Percentiles rank a stretch among this genome's conserved stretches.
These are phyloP conservation scores for Aspergillus sparsus DNA, from an alignment of 495 filamentous ascomycete species.

Conservation along the genomic window DNA sequence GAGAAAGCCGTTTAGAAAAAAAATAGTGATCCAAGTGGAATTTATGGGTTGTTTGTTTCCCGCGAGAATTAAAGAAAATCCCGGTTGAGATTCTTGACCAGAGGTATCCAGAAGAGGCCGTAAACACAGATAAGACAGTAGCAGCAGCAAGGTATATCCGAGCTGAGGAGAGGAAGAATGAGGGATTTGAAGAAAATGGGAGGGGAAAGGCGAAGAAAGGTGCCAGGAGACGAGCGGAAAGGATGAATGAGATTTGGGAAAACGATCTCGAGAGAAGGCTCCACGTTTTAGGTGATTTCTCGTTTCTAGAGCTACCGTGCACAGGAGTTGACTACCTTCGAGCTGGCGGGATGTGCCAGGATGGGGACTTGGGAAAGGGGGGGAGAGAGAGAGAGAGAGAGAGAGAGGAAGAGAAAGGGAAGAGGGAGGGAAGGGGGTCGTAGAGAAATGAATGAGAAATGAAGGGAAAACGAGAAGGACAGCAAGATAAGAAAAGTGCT, in stretches of 20 bases:
- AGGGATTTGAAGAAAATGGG: constrained; percentile 1
- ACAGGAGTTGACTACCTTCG: constrained; percentile 23
- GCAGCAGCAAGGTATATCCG: constrained; percentile 15
- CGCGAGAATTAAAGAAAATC: constrained; percentile 26
- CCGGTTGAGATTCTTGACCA: constrained; percentile 21
- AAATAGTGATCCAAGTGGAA: constrained; percentile 13
- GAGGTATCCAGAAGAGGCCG: constrained; percentile 22
- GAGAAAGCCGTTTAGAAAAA: constrained; percentile 18
- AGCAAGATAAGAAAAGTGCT: constrained; percentile 20
- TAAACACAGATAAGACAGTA: constrained; percentile 11
- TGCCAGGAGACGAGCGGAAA: constrained; percentile 7
- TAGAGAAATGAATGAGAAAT: constrained; percentile 11
- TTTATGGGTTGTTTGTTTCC: constrained; percentile 17
- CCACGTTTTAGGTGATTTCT: constrained; percentile 20
- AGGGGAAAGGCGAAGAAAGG: not conserved
- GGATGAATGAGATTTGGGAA: constrained; percentile 16
- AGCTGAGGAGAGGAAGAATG: constrained; percentile 4
- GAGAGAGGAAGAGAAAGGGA: constrained; percentile 18
- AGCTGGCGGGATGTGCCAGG: constrained; percentile 33
- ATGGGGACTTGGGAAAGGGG: constrained; percentile 24
- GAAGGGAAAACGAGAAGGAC: constrained; percentile 18
- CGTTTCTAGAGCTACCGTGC: constrained; percentile 15
- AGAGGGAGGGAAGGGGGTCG: constrained; percentile 8
- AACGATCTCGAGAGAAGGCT: constrained; percentile 12
- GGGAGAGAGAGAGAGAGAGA: constrained; percentile 18